Conservation (phyloP, 1,284 basidiomycete species). For the Cutaneotrichosporon dermatis region DNA sequence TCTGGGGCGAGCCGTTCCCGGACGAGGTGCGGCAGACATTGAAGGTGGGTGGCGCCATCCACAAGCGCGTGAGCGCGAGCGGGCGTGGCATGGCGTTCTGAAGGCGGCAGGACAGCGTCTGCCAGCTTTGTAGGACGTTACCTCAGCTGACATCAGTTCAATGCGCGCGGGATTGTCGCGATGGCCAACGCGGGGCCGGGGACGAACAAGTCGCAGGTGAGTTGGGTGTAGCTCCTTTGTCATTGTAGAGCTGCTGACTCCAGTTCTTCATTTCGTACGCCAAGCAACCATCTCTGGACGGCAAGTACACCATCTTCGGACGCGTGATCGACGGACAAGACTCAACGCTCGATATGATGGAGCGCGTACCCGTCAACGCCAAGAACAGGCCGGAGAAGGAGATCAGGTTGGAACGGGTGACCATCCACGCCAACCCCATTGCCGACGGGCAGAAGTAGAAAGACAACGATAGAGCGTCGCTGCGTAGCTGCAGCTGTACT, state of each 20-base stretch:
- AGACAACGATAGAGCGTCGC: too few relatives aligned
- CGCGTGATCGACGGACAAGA: conserved; percentile 90
- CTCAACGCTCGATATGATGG: conserved; percentile 81
- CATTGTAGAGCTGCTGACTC: too few relatives aligned
- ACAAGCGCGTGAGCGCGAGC: too few relatives aligned
- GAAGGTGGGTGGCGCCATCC: too few relatives aligned
- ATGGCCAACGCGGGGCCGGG: conserved; percentile 95
- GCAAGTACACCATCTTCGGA: conserved; percentile 94
- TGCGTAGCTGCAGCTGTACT: conserved; percentile 1
- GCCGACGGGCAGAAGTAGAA: conserved; percentile 37
- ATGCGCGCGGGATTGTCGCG: conserved; percentile 84
- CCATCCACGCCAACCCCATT: conserved; percentile 87
- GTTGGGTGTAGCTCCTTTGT: not conserved
- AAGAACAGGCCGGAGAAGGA: conserved; percentile 85
- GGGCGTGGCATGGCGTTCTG: too few relatives aligned
- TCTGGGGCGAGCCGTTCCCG: conserved; percentile 69
- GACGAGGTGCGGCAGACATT: conserved; percentile 89
- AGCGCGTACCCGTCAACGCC: conserved; percentile 79
- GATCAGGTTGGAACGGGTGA: conserved; percentile 73
- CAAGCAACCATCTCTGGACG: conserved; percentile 86
- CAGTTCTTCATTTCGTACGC: conserved; percentile 89
- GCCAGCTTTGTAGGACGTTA: too few relatives aligned
- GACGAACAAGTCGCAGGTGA: conserved; percentile 73
- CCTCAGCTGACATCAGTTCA: conserved; percentile 68
- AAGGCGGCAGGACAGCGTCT: too few relatives aligned